These are phyloP conservation scores for Leonotis leonurus DNA, from an alignment of 257 asterid genomes.

Conservation along the genomic window DNA sequence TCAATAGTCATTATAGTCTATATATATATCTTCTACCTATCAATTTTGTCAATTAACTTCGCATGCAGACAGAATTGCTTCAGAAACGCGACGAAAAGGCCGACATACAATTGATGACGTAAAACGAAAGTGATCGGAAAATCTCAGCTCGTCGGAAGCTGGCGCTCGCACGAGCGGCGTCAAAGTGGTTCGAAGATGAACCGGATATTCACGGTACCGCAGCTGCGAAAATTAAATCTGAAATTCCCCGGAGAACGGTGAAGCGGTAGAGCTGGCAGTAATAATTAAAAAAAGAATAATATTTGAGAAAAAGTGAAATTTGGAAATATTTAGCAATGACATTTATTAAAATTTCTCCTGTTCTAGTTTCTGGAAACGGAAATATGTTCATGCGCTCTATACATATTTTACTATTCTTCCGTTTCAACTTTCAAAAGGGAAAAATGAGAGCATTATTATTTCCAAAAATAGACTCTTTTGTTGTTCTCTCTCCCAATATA, in stretches of 20 bases:
- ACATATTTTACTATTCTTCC: no score
- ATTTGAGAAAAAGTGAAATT: not conserved
- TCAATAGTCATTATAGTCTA: not conserved
- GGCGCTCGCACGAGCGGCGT: slow-evolving; percentile 17
- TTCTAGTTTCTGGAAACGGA: not conserved
- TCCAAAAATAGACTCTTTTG: not conserved
- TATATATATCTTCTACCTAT: not conserved
- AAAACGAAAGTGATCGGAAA: slow-evolving; percentile 8
- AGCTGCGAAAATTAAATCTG: not conserved
- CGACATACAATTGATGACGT: not conserved
- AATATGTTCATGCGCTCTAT: not conserved
- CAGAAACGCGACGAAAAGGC: not conserved
- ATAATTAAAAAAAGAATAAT: not conserved
- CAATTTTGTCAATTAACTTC: not conserved
- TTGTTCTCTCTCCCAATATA: not conserved
- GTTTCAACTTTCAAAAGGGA: no score
- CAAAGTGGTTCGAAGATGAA: slow-evolving; percentile 1
- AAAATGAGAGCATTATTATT: not conserved
- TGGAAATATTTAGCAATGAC: not conserved
- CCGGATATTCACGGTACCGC: not conserved
- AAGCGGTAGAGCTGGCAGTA: not conserved
- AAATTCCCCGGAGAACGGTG: slow-evolving; percentile 4
- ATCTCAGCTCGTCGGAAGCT: slow-evolving; percentile 26
- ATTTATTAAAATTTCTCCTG: not conserved
- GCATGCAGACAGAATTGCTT: not conserved